Percentiles rank a stretch among this genome's conserved stretches.
phyloP scores from a whole-genome alignment of 371 early-diverging fungal genomes.

The Zopfochytrium polystomum region DNA sequence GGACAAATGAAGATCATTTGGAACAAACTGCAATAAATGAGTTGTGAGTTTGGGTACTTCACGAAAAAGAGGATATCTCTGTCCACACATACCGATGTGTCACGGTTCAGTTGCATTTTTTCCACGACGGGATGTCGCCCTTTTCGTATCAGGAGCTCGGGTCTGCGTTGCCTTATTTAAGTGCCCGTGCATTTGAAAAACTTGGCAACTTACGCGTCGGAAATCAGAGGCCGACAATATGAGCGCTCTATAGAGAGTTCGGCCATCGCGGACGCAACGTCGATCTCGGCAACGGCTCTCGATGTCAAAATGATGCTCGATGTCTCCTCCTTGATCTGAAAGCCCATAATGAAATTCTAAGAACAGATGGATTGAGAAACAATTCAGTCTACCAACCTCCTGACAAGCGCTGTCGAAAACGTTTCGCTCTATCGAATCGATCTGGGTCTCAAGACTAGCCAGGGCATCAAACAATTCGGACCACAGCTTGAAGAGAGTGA shows the following conservation, averaged over 20 bases:
- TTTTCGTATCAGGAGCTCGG: too few relatives aligned
- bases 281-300: slow-evolving; percentile 62
- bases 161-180: too few relatives aligned
- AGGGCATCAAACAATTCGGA: slow-evolving; percentile 17
- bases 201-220: too few relatives aligned
- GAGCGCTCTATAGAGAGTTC: too few relatives aligned
- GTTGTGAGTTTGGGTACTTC: neutral
- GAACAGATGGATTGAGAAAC: neutral
- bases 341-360: neutral
- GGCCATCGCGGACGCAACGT: slow-evolving; percentile 66
- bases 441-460: slow-evolving; percentile 5
- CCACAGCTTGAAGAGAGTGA: slow-evolving; percentile 27
- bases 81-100: slow-evolving; percentile 1
- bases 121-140: slow-evolving; percentile 93
- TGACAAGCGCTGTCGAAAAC: slow-evolving; percentile 31
- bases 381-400: slow-evolving; percentile 8
- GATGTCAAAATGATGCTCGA: slow-evolving; percentile 22
- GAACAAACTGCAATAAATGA: slow-evolving; percentile 60
- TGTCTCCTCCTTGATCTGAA: slow-evolving; percentile 23
- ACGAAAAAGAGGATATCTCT: neutral
- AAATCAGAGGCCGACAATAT: too few relatives aligned
- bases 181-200: too few relatives aligned
- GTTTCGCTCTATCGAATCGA: slow-evolving; percentile 14
- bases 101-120: slow-evolving; percentile 49
- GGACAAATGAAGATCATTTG: slow-evolving; percentile 70